Base-by-base conservation (phyloP, 2,329 filamentous ascomycete genomes). In the Fusarium tupiense region DNA sequence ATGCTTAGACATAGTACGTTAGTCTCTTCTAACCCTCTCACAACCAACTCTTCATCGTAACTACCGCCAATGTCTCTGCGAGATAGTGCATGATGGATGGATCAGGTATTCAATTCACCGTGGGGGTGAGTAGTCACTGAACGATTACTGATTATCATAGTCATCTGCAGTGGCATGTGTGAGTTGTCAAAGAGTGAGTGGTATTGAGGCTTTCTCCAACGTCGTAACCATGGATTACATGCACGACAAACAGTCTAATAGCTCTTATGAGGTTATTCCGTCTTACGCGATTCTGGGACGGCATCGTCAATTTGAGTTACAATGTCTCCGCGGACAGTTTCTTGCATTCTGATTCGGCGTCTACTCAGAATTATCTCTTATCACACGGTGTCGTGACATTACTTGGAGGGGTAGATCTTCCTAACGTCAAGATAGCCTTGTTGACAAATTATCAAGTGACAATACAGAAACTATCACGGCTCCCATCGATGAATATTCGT, bases 11-110 rank as follows among this genome's bases (percentile, higher is more conserved):
- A 31, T 8, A 8, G 6, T 31, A 3, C 9, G 1, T 2, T 7
- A 24, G 10, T 13, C 5, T 9, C 16, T 12, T 19, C 8, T 52
- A 13, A 2, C 11, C 29, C 22, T 52, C 22, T 24, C 17, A 10
- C 14, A 0, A 9, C 8, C 8, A n/a, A 3, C 29, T 22, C 20
- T 0, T 35, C 16, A 19, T 35, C 3, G n/a, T 43, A 24, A 6
- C 12, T 43, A 19, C 22, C 16, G 20, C 13, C 38, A 24, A 33
- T 12, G 5, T 22, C 17, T 5, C 11, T 6, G 8, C 8, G 5
- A 24, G 35, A 56, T 33, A 56, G n/a, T 26, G 9, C n/a, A 12
- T 8, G 4, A 2, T 49, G 20, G 5, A 31, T 26, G 5, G 7
- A 37, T 44, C 20, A 10, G 41, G n/a, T 31, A 38, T 29, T 11